phyloP scores from a whole-genome alignment of 192 early-diverging fungal genomes.

The Glomus cerebriforme region DNA sequence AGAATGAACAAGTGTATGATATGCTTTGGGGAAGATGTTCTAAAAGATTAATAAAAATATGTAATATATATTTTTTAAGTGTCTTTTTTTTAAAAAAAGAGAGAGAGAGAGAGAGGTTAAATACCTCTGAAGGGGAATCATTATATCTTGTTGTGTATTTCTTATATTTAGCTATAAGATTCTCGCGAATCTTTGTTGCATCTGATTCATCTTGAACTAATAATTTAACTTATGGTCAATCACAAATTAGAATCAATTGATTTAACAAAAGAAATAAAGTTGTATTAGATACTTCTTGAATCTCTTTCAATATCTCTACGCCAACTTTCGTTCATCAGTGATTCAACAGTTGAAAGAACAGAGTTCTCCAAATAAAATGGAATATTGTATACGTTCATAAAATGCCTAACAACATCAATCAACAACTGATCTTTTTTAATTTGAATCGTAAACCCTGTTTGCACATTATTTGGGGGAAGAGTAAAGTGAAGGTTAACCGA shows the following conservation, averaged over 20 bases:
- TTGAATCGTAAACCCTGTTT: conserved; percentile 15
- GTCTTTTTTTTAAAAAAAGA: neutral
- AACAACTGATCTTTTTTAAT: conserved; percentile 47
- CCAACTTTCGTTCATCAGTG: conserved; percentile 41
- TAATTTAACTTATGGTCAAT: neutral
- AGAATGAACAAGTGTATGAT: conserved; percentile 60
- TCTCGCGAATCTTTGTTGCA: conserved; percentile 10
- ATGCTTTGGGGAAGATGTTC: conserved; percentile 61
- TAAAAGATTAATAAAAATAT: conserved; percentile 20
- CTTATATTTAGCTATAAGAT: conserved; percentile 22
- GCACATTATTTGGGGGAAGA: conserved; percentile 10
- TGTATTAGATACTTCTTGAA: conserved; percentile 27
- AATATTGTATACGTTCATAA: conserved; percentile 43
- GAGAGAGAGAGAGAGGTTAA: no score
- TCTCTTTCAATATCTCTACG: conserved; percentile 32
- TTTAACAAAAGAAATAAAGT: neutral
- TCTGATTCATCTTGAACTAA: neutral
- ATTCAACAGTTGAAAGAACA: conserved; percentile 49
- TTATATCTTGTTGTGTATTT: conserved; percentile 18
- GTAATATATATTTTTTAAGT: neutral
- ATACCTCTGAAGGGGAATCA: conserved; percentile 24
- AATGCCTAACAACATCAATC: conserved; percentile 45
- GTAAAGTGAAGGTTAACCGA: conserved; percentile 20
- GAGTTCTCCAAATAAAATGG: conserved; percentile 53
- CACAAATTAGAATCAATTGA: neutral